Percentiles rank a stretch among this genome's conserved stretches.
These are phyloP conservation scores for Euryodendron excelsum DNA, from an alignment of 148 eudicot genomes.

Conservation along the genomic window DNA sequence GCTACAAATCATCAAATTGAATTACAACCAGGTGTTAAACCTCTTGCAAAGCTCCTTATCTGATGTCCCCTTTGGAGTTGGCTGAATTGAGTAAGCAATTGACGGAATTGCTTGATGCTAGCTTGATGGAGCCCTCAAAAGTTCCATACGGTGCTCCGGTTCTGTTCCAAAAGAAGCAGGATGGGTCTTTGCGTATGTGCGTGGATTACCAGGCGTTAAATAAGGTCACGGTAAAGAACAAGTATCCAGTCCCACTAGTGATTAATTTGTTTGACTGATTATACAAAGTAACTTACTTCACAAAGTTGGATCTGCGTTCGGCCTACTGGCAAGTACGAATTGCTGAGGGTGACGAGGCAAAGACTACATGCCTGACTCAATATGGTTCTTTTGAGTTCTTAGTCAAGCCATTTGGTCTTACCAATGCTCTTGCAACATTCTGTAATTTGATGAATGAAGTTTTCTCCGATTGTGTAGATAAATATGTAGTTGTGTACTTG, in stretches of 20 bases:
- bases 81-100: neutral
- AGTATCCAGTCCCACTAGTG: neutral
- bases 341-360: too few relatives aligned
- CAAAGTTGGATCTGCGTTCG: too few relatives aligned
- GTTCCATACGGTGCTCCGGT: neutral
- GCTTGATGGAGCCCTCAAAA: neutral
- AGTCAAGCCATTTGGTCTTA: neutral
- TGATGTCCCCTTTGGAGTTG: neutral
- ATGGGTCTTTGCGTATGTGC: neutral
- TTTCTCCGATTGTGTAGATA: neutral
- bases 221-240: slow-evolving; percentile 4
- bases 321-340: too few relatives aligned
- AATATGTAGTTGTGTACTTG: neutral
- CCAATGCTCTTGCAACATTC: neutral
- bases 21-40: neutral
- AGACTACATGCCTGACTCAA: too few relatives aligned
- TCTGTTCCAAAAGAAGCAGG: neutral
- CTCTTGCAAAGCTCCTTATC: neutral
- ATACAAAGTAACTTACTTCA: neutral
- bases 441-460: neutral
- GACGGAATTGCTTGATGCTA: neutral
- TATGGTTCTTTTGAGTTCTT: neutral
- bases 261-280: neutral
- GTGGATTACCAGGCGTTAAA: neutral
- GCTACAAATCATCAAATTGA: neutral